Base-by-base conservation (phyloP, 2,329 filamentous ascomycete genomes). In the Ascochyta lentis region DNA sequence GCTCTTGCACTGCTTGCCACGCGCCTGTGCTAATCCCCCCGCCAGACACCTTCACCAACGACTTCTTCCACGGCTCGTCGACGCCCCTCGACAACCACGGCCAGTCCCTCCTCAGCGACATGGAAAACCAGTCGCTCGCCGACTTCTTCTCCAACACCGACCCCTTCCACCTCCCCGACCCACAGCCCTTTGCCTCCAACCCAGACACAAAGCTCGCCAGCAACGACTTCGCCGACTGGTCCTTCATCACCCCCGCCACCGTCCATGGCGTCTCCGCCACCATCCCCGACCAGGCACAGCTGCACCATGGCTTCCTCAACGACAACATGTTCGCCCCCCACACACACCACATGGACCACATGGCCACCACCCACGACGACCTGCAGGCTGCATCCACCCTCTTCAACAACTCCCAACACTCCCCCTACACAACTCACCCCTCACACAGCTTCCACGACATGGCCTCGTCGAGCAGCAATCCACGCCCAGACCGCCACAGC, bases 261-360 rank as follows among this genome's bases (percentile, higher is more conserved):
- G 66, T 75, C 27, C 71, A 74, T 54, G 56, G 65, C 16, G 69
- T 74, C 34, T 72, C 72, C 2, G 69, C 71, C 49, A 74, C 72
- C 5, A 69, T 74, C 31, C 66, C 71, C 22, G 69, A 74, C 56
- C 71, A 73, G 37, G 52, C 72, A 6, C 67, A 68, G 19, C 65
- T 71, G 6, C 66, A 72, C 37, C 63, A 62, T 29, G 58, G 49
- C 57, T 71, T 69, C 59, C 61, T 62, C 53, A 44, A 49, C 53
- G 70, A 73, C 35, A 62, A 60, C 16, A 45, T 49, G 27, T 71
- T 66, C 29, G 41, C 56, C 0, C 35, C 19, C 7, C 53, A 53
- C 26, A 44, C 63, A 4, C 46, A 51, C 27, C 40, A 45, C 23
- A 38, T 51, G 24, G 45, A 49, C 54, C 66, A 66, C 53, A 40